Base-by-base conservation (phyloP, 495 filamentous ascomycete species). In the Hypoxylon subgilvum region DNA sequence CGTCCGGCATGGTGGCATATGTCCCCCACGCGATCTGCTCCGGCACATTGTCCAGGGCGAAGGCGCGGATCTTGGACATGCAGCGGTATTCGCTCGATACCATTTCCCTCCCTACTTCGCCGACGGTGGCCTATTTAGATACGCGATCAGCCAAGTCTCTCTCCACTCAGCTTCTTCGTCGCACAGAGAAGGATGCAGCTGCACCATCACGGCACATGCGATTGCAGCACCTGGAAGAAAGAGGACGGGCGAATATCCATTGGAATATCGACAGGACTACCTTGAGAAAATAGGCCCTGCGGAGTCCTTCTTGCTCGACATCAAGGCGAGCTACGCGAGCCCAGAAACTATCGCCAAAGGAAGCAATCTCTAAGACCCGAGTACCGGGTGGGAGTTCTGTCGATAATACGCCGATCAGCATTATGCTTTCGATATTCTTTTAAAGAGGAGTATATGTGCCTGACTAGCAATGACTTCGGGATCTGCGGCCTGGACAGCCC, bases 221-320 rank as follows among this genome's bases (percentile, higher is more conserved):
- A 27, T 3, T 4, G 23, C 23, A n/a, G n/a, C 23, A 3, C 23
- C 23, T 8, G 8, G 8, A 27, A 27, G 23, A 4, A 8, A 27
- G 23, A 27, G 8, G 23, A 27, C 23, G 3, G 4, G 23, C 4
- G 23, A 8, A 27, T 27, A 8, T n/a, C n/a, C n/a, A 27, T 18
- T 38, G 19, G 10, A 18, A 23, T n/a, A 22, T 22, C 19, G 10
- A 8, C 4, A 17, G 22, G 41, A 7, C 16, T 17, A 58, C 61
- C 61, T 64, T 64, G 4, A 64, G 49, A 21, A 64, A 64, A 51
- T 54, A 64, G n/a, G 42, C 13, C 13, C 27, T 49, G 2, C n/a
- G 17, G 3, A 18, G 22, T 5, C 48, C 54, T 9, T 41, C 30
- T 5, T 25, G 28, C 17, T 51, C 38, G 12, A 44, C 38, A 13